Evolutionary conservation across 2,329 filamentous ascomycete species (phyloP).

Genomic region (Achaetomium macrosporum): DNA sequence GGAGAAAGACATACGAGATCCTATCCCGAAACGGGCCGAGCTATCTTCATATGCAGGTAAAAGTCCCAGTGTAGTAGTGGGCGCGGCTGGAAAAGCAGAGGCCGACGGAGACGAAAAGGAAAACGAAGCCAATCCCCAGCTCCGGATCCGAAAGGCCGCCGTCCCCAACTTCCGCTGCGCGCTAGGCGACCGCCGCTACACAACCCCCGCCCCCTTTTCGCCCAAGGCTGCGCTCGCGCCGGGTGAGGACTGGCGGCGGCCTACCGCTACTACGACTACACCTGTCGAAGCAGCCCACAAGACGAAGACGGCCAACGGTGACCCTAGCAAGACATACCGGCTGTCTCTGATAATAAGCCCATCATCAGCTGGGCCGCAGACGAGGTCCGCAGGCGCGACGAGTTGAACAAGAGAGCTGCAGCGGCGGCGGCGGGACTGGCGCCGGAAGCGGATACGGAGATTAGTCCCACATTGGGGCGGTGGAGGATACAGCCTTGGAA

Average conservation of each 20-base stretch:
- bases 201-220: background rate
- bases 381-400: background rate
- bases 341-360: background rate
- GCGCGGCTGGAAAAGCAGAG: no score
- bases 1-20: background rate
- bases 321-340: background rate
- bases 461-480: constrained; percentile 21
- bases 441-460: constrained; percentile 20
- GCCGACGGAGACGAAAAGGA: background rate
- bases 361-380: background rate
- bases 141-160: background rate
- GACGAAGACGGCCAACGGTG: background rate
- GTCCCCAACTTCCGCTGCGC: background rate
- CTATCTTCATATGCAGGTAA: no score
- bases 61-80: no score
- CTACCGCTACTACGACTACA: background rate
- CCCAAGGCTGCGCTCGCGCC: constrained; percentile 7
- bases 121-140: background rate
- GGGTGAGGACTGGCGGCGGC: constrained; percentile 16
- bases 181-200: background rate
- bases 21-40: background rate
- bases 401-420: background rate
- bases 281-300: background rate
- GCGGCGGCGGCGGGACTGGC: background rate
- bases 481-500: constrained; percentile 9